Evolutionary conservation across 2,329 filamentous ascomycete species (phyloP).

Genomic region (Lithohypha guttulata): DNA sequence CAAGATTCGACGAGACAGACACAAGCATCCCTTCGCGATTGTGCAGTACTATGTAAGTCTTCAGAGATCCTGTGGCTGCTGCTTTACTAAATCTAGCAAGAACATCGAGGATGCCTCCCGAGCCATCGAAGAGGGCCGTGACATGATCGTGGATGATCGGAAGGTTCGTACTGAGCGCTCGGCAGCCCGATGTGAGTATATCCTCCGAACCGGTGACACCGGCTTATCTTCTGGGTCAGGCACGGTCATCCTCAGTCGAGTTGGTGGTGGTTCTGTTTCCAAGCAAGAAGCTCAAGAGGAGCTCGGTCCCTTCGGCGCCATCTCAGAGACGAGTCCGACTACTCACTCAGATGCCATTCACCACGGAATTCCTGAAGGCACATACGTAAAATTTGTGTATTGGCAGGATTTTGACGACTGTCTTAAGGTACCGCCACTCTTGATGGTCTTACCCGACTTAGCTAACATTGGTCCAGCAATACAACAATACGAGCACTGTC

Average conservation of each 20-base stretch:
- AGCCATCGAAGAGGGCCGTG: conserved; percentile 17
- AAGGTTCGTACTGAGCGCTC: conserved; percentile 19
- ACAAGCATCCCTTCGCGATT: conserved; percentile 29
- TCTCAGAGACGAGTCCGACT: conserved; percentile 14
- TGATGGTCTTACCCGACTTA: not conserved
- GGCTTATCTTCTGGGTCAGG: conserved; percentile 12
- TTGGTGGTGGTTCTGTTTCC: conserved; percentile 13
- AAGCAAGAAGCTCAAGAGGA: conserved; percentile 15
- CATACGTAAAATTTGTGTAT: conserved; percentile 20
- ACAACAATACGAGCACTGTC: conserved; percentile 10
- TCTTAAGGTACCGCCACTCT: conserved; percentile 13
- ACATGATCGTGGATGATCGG: conserved; percentile 17
- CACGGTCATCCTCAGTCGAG: conserved; percentile 16
- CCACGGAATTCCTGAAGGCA: conserved; percentile 9
- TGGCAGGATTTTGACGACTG: conserved; percentile 21
- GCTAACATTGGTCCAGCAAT: conserved; percentile 10
- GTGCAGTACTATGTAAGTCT: conserved; percentile 30
- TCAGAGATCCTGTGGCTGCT: not conserved
- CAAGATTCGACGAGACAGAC: conserved; percentile 27
- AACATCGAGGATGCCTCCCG: conserved; percentile 23
- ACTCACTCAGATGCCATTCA: conserved; percentile 7
- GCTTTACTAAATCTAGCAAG: conserved; percentile 17
- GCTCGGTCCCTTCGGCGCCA: conserved; percentile 17
- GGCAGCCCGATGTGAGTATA: conserved; percentile 20
- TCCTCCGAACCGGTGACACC: conserved; percentile 3